These are phyloP conservation scores for Pleurotus eryngii DNA, from an alignment of 768 basidiomycete species.

Conservation along the genomic window DNA sequence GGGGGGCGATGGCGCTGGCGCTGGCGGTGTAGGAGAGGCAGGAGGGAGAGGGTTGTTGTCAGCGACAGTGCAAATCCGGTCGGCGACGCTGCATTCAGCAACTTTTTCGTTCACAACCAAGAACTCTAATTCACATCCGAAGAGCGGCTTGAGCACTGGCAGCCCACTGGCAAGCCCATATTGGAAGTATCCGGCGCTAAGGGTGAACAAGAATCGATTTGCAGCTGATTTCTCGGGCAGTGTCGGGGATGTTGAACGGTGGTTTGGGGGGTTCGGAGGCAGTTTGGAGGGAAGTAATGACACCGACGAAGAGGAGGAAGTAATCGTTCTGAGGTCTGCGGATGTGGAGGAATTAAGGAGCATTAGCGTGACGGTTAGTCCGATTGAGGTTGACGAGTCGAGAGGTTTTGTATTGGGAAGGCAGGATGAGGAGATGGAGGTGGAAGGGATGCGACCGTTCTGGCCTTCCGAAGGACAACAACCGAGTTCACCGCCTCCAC, in stretches of 20 bases:
- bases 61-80: too few species aligned
- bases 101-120: neutral
- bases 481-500: neutral
- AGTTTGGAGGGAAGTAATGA: neutral
- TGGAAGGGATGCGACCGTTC: neutral
- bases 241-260: neutral
- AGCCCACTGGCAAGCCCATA: neutral
- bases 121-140: neutral
- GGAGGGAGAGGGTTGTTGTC: too few species aligned
- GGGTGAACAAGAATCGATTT: constrained; percentile 4
- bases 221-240: neutral
- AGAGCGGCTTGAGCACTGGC: neutral
- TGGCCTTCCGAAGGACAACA: neutral
- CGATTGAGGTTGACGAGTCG: neutral
- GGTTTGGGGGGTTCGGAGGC: neutral
- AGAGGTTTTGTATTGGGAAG: too few species aligned
- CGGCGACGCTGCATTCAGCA: neutral
- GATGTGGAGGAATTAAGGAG: constrained; percentile 4
- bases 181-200: neutral
- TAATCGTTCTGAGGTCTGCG: constrained; percentile 4
- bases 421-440: neutral
- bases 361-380: neutral
- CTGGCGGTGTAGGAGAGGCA: too few species aligned
- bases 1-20: too few species aligned
- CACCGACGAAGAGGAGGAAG: neutral